These are phyloP conservation scores for Coleophoma cylindrospora DNA, from an alignment of 2,329 filamentous ascomycete genomes.

Conservation along the genomic window DNA sequence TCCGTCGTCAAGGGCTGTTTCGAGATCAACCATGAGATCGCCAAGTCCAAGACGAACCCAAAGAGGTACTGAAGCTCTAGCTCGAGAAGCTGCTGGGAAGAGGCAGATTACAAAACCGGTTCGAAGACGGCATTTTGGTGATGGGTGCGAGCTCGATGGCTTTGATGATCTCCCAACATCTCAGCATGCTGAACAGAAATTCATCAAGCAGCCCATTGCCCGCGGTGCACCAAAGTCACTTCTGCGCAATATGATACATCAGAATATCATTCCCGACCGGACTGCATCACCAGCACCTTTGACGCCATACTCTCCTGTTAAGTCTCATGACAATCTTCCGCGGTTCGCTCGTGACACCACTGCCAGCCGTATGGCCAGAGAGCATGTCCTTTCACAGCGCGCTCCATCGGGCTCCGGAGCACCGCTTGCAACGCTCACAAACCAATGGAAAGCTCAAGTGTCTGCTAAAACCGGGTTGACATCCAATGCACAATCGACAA, in stretches of 20 bases:
- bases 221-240: slow-evolving; percentile 59
- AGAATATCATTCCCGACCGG: slow-evolving; percentile 49
- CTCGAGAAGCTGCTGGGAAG: slow-evolving; percentile 48
- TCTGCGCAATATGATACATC: slow-evolving; percentile 50
- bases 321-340: slow-evolving; percentile 44
- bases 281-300: slow-evolving; percentile 43
- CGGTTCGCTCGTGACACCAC: slow-evolving; percentile 62
- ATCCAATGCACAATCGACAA: slow-evolving; percentile 38
- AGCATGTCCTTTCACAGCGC: slow-evolving; percentile 56
- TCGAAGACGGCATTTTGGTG: slow-evolving; percentile 72
- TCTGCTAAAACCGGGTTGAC: slow-evolving; percentile 32
- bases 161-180: slow-evolving; percentile 96
- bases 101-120: slow-evolving; percentile 71
- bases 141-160: slow-evolving; percentile 84
- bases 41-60: slow-evolving; percentile 50
- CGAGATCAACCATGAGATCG: slow-evolving; percentile 48
- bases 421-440: slow-evolving; percentile 42
- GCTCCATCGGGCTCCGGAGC: slow-evolving; percentile 41
- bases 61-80: slow-evolving; percentile 33
- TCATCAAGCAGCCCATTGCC: slow-evolving; percentile 71
- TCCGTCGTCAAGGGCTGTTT: slow-evolving; percentile 51
- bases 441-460: slow-evolving; percentile 30
- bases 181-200: slow-evolving; percentile 73
- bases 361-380: slow-evolving; percentile 60
- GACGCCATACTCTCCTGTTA: slow-evolving; percentile 43